Evolutionary conservation across 345 rosid species (phyloP), one percentile per base, ranked within the genome.

Genomic region (Ceriops decandra): DNA sequence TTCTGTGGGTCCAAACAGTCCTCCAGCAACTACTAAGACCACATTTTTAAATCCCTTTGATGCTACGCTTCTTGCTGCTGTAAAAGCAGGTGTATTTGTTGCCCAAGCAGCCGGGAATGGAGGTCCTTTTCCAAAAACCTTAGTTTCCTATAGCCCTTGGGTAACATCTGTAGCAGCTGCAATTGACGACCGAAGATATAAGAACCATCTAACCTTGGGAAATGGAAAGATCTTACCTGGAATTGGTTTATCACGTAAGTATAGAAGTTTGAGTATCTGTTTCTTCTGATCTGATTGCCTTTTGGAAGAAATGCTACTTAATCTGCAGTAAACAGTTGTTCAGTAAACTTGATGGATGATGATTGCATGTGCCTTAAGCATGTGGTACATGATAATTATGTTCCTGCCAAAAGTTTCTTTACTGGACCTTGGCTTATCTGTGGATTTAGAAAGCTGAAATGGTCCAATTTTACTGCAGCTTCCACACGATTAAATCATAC

Each of bases 71-170:
- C 96, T 91, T 63, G 92, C 87, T 3, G 99, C 98, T 68, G 98
- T 92, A 68, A 95, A 92, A 78, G 98, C 98, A 70, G 99, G 97
- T 80, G 92, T 91, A 52, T 95, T 95, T 78, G 97, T 95, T 67
- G 98, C 90, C 60, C 99, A 95, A 82, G 99, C 99, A 54, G 99
- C 92, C 42, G 99, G 97, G 68, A 95, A 95, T 72, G 97, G 98
- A 33, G 99, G 99, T 35, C 98, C 98, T 78, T 95, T 92, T 72
- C 96, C 98, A 2, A 92, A 90, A 86, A 92, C 97, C 52, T 65
- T 95, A 83, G 91, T 95, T 64, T 88, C 99, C 5, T 95, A 91
- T 73, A 91, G 99, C 84, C 99, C 98, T 32, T 91, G 99, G 99
- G 90, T 92, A 76, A 79, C 92, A 61, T 76, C 98, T 80, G 99